Percentiles rank a stretch among this genome's conserved stretches.
Evolutionary conservation across 345 rosid genomes (phyloP).

Genomic region (Hypericum perforatum): DNA sequence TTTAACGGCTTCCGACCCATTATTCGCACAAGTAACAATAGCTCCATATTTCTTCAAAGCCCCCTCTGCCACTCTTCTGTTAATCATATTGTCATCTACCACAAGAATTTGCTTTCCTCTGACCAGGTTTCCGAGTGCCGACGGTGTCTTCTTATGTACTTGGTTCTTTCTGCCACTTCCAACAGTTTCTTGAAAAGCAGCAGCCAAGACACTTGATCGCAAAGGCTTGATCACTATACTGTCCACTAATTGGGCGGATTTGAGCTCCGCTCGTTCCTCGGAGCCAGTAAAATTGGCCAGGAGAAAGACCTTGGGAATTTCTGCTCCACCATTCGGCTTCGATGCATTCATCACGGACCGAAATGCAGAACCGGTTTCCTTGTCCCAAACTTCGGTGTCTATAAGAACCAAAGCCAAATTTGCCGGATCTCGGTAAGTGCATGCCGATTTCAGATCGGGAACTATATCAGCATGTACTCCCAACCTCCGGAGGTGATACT

Average conservation of each 20-base stretch:
- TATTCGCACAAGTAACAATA: slow-evolving; percentile 66
- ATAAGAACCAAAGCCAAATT: slow-evolving; percentile 46
- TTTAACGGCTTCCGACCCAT: slow-evolving; percentile 58
- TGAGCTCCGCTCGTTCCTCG: slow-evolving; percentile 39
- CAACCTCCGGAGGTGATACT: slow-evolving; percentile 65
- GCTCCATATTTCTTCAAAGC: slow-evolving; percentile 73
- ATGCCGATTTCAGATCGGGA: slow-evolving; percentile 37
- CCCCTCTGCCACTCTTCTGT: slow-evolving; percentile 92
- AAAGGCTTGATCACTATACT: slow-evolving; percentile 65
- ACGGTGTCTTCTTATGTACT: slow-evolving; percentile 29
- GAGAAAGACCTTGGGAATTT: slow-evolving; percentile 42
- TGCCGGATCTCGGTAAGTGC: slow-evolving; percentile 17
- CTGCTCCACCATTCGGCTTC: slow-evolving; percentile 16
- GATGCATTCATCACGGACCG: slow-evolving; percentile 23
- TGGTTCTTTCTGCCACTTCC: slow-evolving; percentile 46
- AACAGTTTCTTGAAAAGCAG: slow-evolving; percentile 68
- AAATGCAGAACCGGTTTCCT: slow-evolving; percentile 30
- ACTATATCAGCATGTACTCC: slow-evolving; percentile 42
- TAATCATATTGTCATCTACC: slow-evolving; percentile 83
- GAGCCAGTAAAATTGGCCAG: slow-evolving; percentile 36
- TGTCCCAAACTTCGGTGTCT: slow-evolving; percentile 68
- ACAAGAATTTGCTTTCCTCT: slow-evolving; percentile 61
- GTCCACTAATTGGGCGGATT: slow-evolving; percentile 42
- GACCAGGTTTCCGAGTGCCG: slow-evolving; percentile 43
- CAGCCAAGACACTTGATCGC: slow-evolving; percentile 44